Base-by-base conservation (phyloP, 192 early-diverging fungal genomes). In the Spizellomyces sp. region DNA sequence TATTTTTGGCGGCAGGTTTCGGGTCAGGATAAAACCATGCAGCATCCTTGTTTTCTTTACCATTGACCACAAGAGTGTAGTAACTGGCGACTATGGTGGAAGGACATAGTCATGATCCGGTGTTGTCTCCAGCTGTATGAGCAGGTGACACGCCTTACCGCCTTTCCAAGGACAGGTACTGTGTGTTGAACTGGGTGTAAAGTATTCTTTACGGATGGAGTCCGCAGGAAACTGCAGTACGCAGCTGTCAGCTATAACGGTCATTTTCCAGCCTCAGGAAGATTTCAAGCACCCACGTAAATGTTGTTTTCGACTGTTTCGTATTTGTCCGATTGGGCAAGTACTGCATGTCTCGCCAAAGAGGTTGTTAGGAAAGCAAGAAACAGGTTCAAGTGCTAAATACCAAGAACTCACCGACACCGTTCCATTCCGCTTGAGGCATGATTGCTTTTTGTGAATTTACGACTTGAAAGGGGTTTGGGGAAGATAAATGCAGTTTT, bases 121-220 rank as follows among this genome's bases (percentile, higher is more conserved):
- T 36, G 27, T 36, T 2, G 27, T 36, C n/a, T n/a, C 3, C 27
- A 36, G 27, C 27, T 36, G 27, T 36, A n/a, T n/a, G n/a, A n/a
- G n/a, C n/a, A n/a, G n/a, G n/a, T n/a, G n/a, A n/a, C n/a, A n/a
- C n/a, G n/a, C n/a, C n/a, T n/a, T 64, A 22, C 66, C 69, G 7
- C 80, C 83, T 66, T 85, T 85, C 83, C 83, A 85, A 3, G 66
- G 65, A 59, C 83, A 85, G 6, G 61, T 65, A 44, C 76, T 77
- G 52, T 77, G 72, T 27, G 69, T 74, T 9, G 22, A n/a, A 2
- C 73, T 76, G 9, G 62, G 58, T 64, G 76, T 78, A 45, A 85
- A 79, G 67, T 74, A 80, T 45, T 80, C 71, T 61, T 71, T 78
- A 52, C 80, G 75, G 55, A 85, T 68, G 17, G 70, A 57, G 14